Evolutionary conservation across 805 yeast species (phyloP).

Genomic region (Ogataea degrootiae): DNA sequence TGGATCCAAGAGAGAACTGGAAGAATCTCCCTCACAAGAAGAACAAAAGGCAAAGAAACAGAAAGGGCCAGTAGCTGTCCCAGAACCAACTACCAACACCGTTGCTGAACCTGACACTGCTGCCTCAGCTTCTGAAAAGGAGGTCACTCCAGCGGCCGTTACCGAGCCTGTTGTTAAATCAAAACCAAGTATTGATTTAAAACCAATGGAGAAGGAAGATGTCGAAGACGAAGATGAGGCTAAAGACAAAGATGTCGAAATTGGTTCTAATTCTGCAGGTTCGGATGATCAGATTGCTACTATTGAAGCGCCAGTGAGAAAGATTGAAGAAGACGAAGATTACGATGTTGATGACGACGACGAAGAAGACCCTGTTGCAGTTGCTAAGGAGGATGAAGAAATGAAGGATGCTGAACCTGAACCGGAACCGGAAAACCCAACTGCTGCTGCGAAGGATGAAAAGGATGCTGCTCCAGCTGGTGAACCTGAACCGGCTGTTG

Average conservation of each 20-base stretch:
- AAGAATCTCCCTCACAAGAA: background rate
- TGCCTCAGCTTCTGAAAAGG: constrained; percentile 1
- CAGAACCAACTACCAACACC: background rate
- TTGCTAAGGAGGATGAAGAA: background rate
- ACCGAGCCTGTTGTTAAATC: background rate
- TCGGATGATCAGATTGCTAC: background rate
- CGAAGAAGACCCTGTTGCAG: constrained; percentile 1
- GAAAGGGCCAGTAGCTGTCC: constrained; percentile 2
- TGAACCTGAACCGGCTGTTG: background rate
- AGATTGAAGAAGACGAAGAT: constrained; percentile 34
- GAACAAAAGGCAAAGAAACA: constrained; percentile 9
- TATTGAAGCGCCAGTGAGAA: constrained; percentile 28
- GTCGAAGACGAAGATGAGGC: constrained; percentile 20
- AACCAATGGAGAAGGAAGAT: constrained; percentile 30
- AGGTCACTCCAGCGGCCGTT: background rate
- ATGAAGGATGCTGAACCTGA: background rate
- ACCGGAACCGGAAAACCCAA: background rate
- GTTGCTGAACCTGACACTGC: background rate
- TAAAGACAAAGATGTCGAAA: constrained; percentile 9
- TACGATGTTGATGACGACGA: constrained; percentile 30
- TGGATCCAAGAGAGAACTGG: constrained; percentile 11
- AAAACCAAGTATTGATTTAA: constrained; percentile 23
- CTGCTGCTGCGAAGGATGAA: background rate
- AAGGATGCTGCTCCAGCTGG: background rate
- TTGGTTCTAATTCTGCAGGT: background rate